These are phyloP conservation scores for Pilasporangium apinafurcum DNA, from an alignment of 352 stramenopile genomes.

Conservation along the genomic window DNA sequence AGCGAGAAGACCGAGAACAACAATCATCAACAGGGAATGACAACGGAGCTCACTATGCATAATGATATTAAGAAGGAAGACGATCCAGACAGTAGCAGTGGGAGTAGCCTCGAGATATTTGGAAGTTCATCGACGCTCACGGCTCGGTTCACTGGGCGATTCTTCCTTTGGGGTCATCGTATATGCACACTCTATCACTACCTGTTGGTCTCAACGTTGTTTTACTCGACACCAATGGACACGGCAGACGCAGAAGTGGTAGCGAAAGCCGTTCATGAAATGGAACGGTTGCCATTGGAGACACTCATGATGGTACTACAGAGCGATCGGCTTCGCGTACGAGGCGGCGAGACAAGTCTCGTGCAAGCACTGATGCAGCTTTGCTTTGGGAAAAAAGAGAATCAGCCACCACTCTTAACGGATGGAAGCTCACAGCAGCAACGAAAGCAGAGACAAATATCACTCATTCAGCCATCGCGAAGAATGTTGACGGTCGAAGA, in stretches of 20 bases:
- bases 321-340: conserved; percentile 55
- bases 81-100: too few species aligned
- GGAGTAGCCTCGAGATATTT: too few species aligned
- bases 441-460: too few species aligned
- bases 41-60: too few species aligned
- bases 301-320: conserved; percentile 51
- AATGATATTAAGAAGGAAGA: too few species aligned
- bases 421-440: conserved; percentile 8
- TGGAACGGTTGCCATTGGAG: conserved; percentile 45
- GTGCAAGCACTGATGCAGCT: conserved; percentile 31
- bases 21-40: too few species aligned
- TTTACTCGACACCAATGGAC: conserved; percentile 33
- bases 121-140: conserved; percentile 13
- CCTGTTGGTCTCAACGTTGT: conserved; percentile 50
- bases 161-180: conserved; percentile 50
- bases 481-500: conserved; percentile 28
- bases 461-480: too few species aligned
- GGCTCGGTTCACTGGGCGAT: conserved; percentile 17
- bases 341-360: conserved; percentile 44
- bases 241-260: conserved; percentile 3
- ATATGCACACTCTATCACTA: conserved; percentile 71
- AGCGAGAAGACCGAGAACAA: too few species aligned
- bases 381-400: conserved; percentile 22
- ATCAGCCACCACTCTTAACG: too few species aligned
- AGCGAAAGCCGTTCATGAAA: conserved; percentile 21